These are phyloP conservation scores for Penicillium riverlandense DNA, from an alignment of 495 filamentous ascomycete species.

Conservation along the genomic window DNA sequence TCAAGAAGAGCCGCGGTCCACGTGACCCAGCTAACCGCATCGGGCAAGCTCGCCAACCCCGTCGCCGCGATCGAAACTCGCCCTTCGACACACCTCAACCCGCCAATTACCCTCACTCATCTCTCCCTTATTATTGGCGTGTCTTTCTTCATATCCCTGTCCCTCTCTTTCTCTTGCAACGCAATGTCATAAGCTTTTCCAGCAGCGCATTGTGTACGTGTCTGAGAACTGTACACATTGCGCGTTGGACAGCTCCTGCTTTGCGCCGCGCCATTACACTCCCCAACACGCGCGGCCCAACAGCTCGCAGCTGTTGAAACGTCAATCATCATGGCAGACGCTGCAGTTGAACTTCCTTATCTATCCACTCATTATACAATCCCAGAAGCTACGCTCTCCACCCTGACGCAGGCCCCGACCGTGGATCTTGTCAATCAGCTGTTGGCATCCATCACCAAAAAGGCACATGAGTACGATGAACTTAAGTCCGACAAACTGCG, in stretches of 20 bases:
- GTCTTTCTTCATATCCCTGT: not conserved
- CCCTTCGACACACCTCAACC: conserved; percentile 11
- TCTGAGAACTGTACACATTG: conserved; percentile 12
- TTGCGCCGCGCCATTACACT: conserved; percentile 1
- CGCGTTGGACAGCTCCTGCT: conserved; percentile 9
- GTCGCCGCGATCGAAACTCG: conserved; percentile 11
- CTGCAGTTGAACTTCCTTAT: conserved; percentile 66
- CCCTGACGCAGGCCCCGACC: conserved; percentile 65
- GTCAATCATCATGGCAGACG: conserved; percentile 59
- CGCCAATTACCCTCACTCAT: conserved; percentile 1
- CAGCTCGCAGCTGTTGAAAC: conserved; percentile 12
- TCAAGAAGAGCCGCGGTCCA: conserved; percentile 2
- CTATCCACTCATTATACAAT: conserved; percentile 68
- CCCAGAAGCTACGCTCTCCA: conserved; percentile 57
- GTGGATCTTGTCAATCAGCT: conserved; percentile 66
- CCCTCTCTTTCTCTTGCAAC: conserved; percentile 1
- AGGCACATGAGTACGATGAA: conserved; percentile 72
- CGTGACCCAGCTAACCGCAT: conserved; percentile 2
- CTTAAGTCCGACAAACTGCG: conserved; percentile 77
- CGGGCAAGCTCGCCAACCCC: conserved; percentile 2
- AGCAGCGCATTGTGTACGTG: conserved; percentile 15
- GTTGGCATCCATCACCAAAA: conserved; percentile 58
- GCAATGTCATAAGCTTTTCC: conserved; percentile 14
- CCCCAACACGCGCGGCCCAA: not conserved
- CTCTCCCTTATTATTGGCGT: conserved; percentile 3